Evolutionary conservation across 2,329 filamentous ascomycete species (phyloP).

Genomic region (Sporothrix inflata): DNA sequence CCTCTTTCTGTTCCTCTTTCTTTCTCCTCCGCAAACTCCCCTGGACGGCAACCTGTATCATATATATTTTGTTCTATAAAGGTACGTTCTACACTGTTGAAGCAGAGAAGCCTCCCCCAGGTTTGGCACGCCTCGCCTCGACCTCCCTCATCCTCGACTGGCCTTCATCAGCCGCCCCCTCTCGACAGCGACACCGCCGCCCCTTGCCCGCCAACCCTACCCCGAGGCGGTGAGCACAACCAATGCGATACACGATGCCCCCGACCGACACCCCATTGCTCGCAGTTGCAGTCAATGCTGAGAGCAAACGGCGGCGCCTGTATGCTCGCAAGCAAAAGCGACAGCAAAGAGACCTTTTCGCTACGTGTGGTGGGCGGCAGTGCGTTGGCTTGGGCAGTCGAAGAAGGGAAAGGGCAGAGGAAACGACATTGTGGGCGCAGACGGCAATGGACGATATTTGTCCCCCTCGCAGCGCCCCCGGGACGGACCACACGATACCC

Average conservation of each 20-base stretch:
- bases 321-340: not conserved
- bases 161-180: conserved; percentile 1
- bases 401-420: not conserved
- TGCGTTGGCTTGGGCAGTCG: not conserved
- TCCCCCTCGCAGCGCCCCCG: not conserved
- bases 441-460: not conserved
- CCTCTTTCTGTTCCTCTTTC: not conserved
- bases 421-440: not conserved
- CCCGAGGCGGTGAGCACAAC: conserved; percentile 17
- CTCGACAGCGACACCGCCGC: not conserved
- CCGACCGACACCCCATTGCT: not conserved
- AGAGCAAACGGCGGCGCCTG: not conserved
- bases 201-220: not conserved
- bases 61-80: conserved; percentile 35
- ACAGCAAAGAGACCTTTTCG: not conserved
- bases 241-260: not conserved
- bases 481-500: not conserved
- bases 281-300: not conserved
- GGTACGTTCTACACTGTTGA: conserved; percentile 25
- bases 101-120: no score
- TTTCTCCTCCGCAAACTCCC: not conserved
- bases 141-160: not conserved
- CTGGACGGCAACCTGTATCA: conserved; percentile 33
- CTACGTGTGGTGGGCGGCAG: not conserved
- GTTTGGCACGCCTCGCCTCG: no score